Percentiles rank a stretch among this genome's conserved stretches.
Evolutionary conservation across 768 basidiomycete species (phyloP).

Genomic region (Butyriboletus loyo): DNA sequence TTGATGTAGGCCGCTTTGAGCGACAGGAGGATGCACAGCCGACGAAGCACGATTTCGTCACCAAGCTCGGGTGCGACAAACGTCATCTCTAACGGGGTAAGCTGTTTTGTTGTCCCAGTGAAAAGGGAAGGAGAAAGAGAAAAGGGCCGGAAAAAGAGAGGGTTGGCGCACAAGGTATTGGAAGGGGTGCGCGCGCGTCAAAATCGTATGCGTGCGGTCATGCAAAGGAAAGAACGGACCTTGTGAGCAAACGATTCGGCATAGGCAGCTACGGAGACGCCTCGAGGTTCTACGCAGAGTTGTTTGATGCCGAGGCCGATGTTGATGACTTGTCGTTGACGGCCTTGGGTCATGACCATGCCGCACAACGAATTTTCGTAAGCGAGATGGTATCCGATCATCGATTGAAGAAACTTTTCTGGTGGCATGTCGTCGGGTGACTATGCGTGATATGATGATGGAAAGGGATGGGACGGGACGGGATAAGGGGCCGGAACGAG

Average conservation of each 20-base stretch:
- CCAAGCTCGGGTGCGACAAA: conserved; percentile 50
- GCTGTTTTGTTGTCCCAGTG: conserved; percentile 23
- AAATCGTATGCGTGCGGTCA: background rate
- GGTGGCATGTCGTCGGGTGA: conserved; percentile 59
- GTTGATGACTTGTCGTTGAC: conserved; percentile 70
- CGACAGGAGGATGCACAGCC: conserved; percentile 73
- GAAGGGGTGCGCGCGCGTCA: background rate
- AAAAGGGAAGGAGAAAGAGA: too few species aligned
- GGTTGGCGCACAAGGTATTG: background rate
- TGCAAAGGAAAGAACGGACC: conserved; percentile 37
- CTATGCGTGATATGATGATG: conserved; percentile 24
- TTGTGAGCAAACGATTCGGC: conserved; percentile 74
- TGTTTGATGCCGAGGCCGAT: conserved; percentile 80
- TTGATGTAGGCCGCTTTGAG: conserved; percentile 82
- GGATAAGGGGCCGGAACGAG: background rate
- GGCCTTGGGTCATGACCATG: conserved; percentile 85
- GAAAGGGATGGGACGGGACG: background rate
- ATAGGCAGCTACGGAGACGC: conserved; percentile 58
- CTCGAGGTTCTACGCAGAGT: conserved; percentile 58
- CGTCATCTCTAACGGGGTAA: conserved; percentile 50
- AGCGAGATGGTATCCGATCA: conserved; percentile 77
- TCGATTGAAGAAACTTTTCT: conserved; percentile 63
- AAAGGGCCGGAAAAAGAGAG: too few species aligned
- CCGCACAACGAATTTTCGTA: conserved; percentile 68
- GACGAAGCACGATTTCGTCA: conserved; percentile 66